Percentiles rank a stretch among this genome's conserved stretches.
Evolutionary conservation across 176 grass and related monocot species (phyloP).

Genomic region (Miscanthus lutarioriparius): DNA sequence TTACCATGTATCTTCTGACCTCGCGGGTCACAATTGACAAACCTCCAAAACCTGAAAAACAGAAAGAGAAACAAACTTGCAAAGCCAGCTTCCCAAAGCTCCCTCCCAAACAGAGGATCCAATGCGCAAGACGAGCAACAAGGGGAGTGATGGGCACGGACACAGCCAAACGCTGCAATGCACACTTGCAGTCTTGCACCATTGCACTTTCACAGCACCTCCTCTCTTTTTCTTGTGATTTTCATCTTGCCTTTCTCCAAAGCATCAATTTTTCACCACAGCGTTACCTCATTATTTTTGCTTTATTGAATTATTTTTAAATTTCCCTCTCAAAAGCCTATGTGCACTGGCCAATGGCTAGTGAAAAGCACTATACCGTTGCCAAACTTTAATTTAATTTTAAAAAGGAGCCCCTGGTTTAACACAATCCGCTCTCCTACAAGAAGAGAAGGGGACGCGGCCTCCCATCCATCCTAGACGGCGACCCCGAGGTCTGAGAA

Average conservation of each 20-base stretch:
- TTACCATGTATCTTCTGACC: neutral
- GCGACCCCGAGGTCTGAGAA: neutral
- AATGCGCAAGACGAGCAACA: neutral
- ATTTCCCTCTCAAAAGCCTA: neutral
- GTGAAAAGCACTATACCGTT: slow-evolving; percentile 20
- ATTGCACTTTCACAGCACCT: neutral
- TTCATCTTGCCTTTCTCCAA: neutral
- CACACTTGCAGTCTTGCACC: neutral
- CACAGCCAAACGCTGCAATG: neutral
- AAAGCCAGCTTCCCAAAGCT: neutral
- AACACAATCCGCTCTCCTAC: neutral
- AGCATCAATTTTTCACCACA: neutral
- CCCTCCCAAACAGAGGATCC: slow-evolving; percentile 20
- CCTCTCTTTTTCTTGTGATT: slow-evolving; percentile 20
- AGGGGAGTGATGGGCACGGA: neutral
- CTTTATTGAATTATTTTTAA: neutral
- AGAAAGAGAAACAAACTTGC: neutral
- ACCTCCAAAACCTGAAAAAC: neutral
- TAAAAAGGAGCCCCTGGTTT: neutral
- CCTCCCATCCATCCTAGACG: neutral
- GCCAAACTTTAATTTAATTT: slow-evolving; percentile 8
- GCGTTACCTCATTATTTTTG: neutral
- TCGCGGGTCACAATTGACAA: neutral
- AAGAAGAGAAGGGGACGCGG: neutral
- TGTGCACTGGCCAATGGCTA: neutral